Conservation (phyloP, 2,329 filamentous ascomycete genomes). For the Bipolaris cookei region DNA sequence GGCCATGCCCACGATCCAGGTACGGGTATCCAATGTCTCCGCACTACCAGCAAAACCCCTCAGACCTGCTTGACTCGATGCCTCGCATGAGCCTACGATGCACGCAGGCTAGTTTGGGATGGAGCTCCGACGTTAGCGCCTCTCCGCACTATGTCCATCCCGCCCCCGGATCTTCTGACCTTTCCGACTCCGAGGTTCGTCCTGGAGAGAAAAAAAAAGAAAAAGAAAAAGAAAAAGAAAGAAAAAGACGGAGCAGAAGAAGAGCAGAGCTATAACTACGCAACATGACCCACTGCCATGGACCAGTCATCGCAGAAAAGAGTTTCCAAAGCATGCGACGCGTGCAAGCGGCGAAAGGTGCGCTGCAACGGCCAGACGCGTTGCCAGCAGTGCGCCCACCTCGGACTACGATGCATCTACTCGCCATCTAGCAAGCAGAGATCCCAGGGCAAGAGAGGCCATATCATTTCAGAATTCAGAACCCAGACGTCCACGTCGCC, state of each 20-base stretch:
- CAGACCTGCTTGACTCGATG: conserved; percentile 10
- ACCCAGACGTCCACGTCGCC: conserved; percentile 33
- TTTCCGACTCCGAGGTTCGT: conserved; percentile 14
- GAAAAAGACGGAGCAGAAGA: no score
- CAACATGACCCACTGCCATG: conserved; percentile 36
- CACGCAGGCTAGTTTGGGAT: conserved; percentile 11
- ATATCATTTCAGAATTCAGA: conserved; percentile 52
- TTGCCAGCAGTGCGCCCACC: conserved; percentile 50
- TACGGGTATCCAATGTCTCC: conserved; percentile 9
- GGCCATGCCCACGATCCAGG: conserved; percentile 7
- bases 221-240: conserved; percentile 10
- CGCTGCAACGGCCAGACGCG: conserved; percentile 55
- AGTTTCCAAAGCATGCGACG: conserved; percentile 54
- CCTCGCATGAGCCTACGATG: conserved; percentile 4
- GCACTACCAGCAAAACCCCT: conserved; percentile 8
- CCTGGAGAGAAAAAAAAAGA: conserved; percentile 8
- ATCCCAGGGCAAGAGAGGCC: conserved; percentile 49
- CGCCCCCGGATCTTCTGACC: conserved; percentile 22
- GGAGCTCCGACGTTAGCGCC: conserved; percentile 17
- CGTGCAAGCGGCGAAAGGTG: conserved; percentile 56
- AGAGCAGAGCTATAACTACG: conserved; percentile 10
- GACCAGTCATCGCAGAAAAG: conserved; percentile 37
- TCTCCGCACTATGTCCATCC: conserved; percentile 16
- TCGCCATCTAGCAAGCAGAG: conserved; percentile 48
- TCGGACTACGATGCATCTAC: conserved; percentile 56